phyloP scores from a whole-genome alignment of 2,329 filamentous ascomycete genomes.

The Magnaporthiopsis poae region DNA sequence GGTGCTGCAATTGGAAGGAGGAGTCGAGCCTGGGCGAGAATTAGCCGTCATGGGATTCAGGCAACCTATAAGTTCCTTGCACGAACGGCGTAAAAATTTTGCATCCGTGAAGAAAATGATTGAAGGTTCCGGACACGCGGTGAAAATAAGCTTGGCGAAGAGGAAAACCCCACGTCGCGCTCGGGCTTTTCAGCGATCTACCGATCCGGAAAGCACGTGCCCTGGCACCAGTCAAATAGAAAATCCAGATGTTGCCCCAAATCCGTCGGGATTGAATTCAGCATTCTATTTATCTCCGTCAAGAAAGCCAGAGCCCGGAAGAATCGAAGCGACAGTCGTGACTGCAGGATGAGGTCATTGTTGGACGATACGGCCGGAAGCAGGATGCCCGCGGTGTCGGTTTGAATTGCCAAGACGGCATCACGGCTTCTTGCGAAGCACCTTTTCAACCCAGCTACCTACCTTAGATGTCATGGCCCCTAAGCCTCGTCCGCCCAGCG shows the following conservation, averaged over 20 bases:
- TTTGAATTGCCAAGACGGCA: constrained; percentile 2
- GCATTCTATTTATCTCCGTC: too few species aligned
- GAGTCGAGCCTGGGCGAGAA: neutral
- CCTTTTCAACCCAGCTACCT: neutral
- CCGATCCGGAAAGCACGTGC: neutral
- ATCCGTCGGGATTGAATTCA: neutral
- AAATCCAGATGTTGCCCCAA: neutral
- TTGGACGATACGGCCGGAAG: neutral
- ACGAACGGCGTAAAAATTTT: neutral
- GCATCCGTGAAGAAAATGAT: neutral
- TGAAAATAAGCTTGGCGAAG: neutral
- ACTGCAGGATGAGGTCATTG: neutral
- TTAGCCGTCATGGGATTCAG: neutral
- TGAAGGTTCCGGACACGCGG: too few species aligned
- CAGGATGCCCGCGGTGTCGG: neutral
- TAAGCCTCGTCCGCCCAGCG: neutral
- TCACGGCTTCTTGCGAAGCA: neutral
- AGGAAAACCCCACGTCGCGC: neutral
- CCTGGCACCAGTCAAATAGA: too few species aligned
- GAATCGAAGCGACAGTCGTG: neutral
- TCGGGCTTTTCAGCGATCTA: neutral
- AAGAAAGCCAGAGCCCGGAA: neutral
- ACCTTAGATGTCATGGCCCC: too few species aligned
- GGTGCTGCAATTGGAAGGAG: neutral
- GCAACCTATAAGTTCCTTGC: neutral